Evolutionary conservation across 1,284 basidiomycete species (phyloP).

Genomic region (Chondrostereum purpureum): DNA sequence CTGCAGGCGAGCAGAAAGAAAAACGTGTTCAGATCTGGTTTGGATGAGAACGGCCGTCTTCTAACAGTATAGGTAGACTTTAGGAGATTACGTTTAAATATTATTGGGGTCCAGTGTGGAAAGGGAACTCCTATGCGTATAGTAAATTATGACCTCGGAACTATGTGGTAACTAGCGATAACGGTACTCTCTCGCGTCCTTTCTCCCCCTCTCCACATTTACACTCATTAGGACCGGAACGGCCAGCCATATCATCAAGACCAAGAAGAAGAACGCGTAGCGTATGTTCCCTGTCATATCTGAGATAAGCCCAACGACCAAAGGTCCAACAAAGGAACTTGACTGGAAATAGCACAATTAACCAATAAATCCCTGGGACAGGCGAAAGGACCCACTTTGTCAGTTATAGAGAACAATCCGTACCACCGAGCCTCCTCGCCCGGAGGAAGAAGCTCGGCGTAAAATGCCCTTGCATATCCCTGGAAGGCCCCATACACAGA

Average conservation of each 20-base stretch:
- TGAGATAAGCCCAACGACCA: constrained; percentile 80
- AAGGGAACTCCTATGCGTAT: too few relatives aligned
- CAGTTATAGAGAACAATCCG: constrained; percentile 82
- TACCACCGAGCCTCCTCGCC: constrained; percentile 80
- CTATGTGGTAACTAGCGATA: too few relatives aligned
- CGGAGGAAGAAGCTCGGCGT: constrained; percentile 70
- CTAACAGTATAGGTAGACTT: too few relatives aligned
- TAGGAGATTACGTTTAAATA: too few relatives aligned
- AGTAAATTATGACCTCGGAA: too few relatives aligned
- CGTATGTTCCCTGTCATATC: constrained; percentile 86
- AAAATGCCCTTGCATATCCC: constrained; percentile 73
- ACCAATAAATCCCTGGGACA: background rate
- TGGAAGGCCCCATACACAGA: constrained; percentile 76
- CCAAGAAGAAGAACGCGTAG: constrained; percentile 83
- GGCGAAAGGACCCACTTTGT: constrained; percentile 50
- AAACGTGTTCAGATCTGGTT: too few relatives aligned
- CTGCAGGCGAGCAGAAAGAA: too few relatives aligned
- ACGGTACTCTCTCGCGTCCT: constrained; percentile 57
- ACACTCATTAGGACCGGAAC: constrained; percentile 71
- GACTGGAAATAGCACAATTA: constrained; percentile 40
- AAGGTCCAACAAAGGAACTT: constrained; percentile 82
- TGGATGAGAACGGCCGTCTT: too few relatives aligned
- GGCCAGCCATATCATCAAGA: constrained; percentile 72
- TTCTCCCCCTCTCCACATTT: constrained; percentile 59
- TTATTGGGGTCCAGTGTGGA: too few relatives aligned